Evolutionary conservation across 495 filamentous ascomycete species (phyloP), one percentile per base, ranked within the genome.

Genomic region (Aspergillus sclerotioniger): DNA sequence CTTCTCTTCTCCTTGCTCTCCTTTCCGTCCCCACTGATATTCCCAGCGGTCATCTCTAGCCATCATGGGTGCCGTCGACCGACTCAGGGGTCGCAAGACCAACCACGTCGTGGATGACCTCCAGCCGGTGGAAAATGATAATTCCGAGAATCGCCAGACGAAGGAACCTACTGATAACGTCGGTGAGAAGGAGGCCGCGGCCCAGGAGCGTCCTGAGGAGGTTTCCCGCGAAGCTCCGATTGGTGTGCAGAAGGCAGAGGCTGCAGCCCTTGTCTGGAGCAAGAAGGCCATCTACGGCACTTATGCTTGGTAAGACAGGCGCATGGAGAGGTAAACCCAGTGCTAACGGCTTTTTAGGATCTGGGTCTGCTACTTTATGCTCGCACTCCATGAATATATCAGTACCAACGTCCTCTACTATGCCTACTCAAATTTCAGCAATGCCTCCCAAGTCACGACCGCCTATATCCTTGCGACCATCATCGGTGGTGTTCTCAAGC

Each of bases 401-500:
- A 67, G 68, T 25, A 56, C 52, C 19, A 71, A 66, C 16, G 61
- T 75, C 6, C 56, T 63, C 43, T 63, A 57, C 33, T 67, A 66
- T 47, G 72, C 70, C 31, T 75, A 71, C 51, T 62, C 67, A 39
- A 57, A 60, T 12, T 77, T 77, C 43, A 1, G 51, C 17, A 37
- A 47, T 16, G 73, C 73, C 3, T 68, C 76, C 3, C 67, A 71
- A 20, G 67, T 74, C 31, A 67, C 65, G 5, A 75, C 71, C 0
- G 71, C 73, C 47, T 66, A 66, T 35, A 74, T 79, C 41, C 51
- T 76, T 39, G 62, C 67, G 46, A 72, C 53, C 46, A 69, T 90
- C 60, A 81, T 90, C 55, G 85, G 81, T 55, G 88, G 86, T 64
- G 76, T 90, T 49, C 67, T 82, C 31, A 88, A 88, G 61, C 69